Conservation (phyloP, 495 filamentous ascomycete genomes). For the Aspergillus funiculosus region DNA sequence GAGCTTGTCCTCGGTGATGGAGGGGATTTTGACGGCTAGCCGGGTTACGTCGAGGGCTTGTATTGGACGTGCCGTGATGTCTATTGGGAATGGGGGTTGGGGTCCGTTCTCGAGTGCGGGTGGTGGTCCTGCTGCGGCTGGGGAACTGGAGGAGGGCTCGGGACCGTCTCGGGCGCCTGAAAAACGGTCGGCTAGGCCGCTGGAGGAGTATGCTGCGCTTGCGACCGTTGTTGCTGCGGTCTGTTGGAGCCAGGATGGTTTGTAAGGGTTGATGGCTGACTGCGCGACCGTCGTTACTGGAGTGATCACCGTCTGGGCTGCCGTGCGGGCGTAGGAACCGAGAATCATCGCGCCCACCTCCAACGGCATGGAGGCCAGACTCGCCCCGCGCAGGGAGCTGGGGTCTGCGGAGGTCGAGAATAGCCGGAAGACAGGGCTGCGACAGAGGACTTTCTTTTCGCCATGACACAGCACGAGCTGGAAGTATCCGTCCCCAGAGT, state of each 20-base stretch:
- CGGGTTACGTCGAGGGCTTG: conserved; percentile 14
- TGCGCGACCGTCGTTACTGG: conserved; percentile 43
- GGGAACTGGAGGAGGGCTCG: too few species aligned
- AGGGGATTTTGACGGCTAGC: conserved; percentile 35
- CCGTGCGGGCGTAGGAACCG: conserved; percentile 46
- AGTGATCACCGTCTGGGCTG: conserved; percentile 40
- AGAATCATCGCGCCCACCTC: conserved; percentile 57
- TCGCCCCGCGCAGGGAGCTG: conserved; percentile 57
- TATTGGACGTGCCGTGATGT: conserved; percentile 42
- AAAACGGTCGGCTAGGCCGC: conserved; percentile 29
- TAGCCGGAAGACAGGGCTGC: conserved; percentile 59
- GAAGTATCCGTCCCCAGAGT: conserved; percentile 60
- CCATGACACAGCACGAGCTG: conserved; percentile 56
- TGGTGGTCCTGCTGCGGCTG: background rate
- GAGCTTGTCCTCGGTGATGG: conserved; percentile 44
- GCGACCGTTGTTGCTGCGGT: conserved; percentile 39
- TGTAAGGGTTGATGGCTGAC: conserved; percentile 28
- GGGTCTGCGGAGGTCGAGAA: conserved; percentile 54
- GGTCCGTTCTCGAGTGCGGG: conserved; percentile 44
- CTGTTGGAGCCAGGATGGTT: conserved; percentile 38
- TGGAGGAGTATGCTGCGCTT: conserved; percentile 34
- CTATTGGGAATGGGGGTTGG: conserved; percentile 51
- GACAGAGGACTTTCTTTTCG: conserved; percentile 52
- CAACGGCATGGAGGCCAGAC: conserved; percentile 55
- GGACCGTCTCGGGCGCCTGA: background rate